Conservation (phyloP, 2,329 filamentous ascomycete genomes). For the Diaporthe sp. region DNA sequence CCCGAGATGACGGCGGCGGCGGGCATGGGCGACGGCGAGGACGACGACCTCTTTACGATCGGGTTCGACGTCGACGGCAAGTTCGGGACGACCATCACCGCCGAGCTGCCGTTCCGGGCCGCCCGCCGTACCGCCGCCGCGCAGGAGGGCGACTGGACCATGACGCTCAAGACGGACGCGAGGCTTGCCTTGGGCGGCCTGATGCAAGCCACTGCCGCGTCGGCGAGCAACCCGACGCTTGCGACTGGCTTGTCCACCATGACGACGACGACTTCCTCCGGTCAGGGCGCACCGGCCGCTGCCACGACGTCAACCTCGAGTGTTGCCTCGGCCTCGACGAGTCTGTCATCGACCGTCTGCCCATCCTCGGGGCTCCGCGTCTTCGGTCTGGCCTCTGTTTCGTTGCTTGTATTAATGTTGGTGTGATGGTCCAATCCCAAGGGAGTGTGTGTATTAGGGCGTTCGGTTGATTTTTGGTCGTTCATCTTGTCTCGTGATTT, state of each 20-base stretch:
- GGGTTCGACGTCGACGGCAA: constrained; percentile 38
- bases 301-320: constrained; percentile 7
- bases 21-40: not conserved
- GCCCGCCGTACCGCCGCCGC: constrained; percentile 33
- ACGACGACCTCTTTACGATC: constrained; percentile 18
- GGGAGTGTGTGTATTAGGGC: not conserved
- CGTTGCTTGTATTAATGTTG: constrained; percentile 26
- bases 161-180: constrained; percentile 29
- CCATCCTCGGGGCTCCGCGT: constrained; percentile 13
- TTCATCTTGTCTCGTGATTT: not conserved
- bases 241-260: constrained; percentile 2
- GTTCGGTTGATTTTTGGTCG: not conserved
- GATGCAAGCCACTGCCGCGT: constrained; percentile 13
- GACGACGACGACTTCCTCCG: not conserved
- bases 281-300: not conserved
- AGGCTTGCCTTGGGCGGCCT: constrained; percentile 8
- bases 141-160: constrained; percentile 12
- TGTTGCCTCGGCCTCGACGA: not conserved
- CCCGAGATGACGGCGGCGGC: not conserved
- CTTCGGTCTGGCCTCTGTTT: constrained; percentile 4
- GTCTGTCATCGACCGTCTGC: constrained; percentile 8
- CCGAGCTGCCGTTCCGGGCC: constrained; percentile 27
- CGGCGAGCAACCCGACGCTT: not conserved
- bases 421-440: not conserved
- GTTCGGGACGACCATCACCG: constrained; percentile 38